Evolutionary conservation across 1,284 basidiomycete genomes (phyloP).

Genomic region (Puccinia polysora): DNA sequence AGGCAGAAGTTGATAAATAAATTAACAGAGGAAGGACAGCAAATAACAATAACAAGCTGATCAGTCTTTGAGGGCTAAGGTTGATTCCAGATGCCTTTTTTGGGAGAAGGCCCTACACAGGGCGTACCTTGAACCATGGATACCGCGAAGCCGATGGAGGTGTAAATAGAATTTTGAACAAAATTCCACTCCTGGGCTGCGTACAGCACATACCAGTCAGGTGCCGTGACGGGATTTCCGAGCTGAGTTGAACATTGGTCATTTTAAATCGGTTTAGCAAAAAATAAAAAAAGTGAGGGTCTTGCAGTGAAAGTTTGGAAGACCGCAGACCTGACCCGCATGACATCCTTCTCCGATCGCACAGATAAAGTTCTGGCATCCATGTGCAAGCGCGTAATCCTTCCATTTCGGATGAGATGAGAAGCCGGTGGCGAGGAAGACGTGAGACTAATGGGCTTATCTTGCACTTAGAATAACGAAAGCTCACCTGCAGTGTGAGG

Average conservation of each 20-base stretch:
- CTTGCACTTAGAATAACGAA: neutral
- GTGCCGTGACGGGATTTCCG: conserved; percentile 38
- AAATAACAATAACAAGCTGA: neutral
- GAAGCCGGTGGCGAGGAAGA: neutral
- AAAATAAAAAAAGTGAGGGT: neutral
- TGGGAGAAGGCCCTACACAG: conserved; percentile 7
- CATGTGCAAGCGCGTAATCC: conserved; percentile 41
- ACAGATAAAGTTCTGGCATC: conserved; percentile 43
- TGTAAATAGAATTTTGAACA: conserved; percentile 42
- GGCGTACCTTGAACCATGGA: conserved; percentile 43
- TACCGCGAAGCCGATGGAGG: conserved; percentile 42
- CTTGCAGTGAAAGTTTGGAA: neutral
- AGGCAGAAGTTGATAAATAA: neutral
- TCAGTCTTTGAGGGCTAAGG: neutral
- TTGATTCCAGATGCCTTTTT: neutral
- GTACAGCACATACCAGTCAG: conserved; percentile 39
- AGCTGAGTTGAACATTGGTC: conserved; percentile 2
- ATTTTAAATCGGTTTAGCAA: neutral
- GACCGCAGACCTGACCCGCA: conserved; percentile 22
- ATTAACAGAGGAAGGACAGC: no score
- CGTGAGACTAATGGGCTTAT: neutral
- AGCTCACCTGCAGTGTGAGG: conserved; percentile 30
- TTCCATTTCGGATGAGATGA: neutral
- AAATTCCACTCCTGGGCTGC: conserved; percentile 43
- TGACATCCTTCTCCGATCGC: conserved; percentile 42